Evolutionary conservation across 345 rosid species (phyloP).

Genomic region (Eucalyptus pumila): DNA sequence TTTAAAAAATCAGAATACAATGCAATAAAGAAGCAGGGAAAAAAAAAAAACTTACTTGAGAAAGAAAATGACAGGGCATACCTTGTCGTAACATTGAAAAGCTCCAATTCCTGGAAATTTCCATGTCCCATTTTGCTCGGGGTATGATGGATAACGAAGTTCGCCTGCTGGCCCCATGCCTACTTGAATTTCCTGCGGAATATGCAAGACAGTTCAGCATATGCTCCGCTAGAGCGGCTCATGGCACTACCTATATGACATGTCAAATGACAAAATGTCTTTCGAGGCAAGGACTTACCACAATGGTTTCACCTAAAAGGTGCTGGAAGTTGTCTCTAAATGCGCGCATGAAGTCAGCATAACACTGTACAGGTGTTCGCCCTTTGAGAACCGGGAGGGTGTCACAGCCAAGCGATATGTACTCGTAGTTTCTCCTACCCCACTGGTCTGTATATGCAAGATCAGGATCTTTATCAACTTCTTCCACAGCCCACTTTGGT

Average conservation of each 20-base stretch:
- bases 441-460: slow-evolving; percentile 99
- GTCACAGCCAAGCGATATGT: slow-evolving; percentile 85
- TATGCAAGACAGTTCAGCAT: background rate
- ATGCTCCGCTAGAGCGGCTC: background rate
- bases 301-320: slow-evolving; percentile 82
- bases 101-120: slow-evolving; percentile 97
- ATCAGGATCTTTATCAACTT: slow-evolving; percentile 54
- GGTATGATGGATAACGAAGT: slow-evolving; percentile 87
- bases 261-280: background rate
- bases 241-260: background rate
- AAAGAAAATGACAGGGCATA: background rate
- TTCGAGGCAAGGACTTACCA: slow-evolving; percentile 31
- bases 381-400: slow-evolving; percentile 80
- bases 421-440: slow-evolving; percentile 93
- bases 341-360: slow-evolving; percentile 87
- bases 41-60: background rate
- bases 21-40: background rate
- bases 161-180: slow-evolving; percentile 99
- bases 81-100: slow-evolving; percentile 96
- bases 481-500: slow-evolving; percentile 84
- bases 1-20: background rate
- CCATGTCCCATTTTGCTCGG: slow-evolving; percentile 83
- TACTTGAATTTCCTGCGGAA: slow-evolving; percentile 81
- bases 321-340: slow-evolving; percentile 73
- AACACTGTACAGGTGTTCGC: slow-evolving; percentile 89